Conservation (phyloP, 768 basidiomycete species). For the Tubosaeta brunneosetosa region DNA sequence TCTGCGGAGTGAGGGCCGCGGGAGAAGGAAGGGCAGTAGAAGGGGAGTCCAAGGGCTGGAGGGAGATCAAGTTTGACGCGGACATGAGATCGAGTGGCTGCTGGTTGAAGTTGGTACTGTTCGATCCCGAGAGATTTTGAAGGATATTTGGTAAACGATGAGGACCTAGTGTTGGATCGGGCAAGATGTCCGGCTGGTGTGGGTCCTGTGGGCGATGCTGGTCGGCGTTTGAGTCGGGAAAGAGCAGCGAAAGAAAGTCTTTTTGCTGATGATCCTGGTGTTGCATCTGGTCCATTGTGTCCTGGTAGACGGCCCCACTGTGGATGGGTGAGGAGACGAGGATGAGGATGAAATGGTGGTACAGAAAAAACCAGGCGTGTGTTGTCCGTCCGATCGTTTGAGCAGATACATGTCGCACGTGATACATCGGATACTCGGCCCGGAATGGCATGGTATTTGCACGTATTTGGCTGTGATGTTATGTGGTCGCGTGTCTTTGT, state of each 20-base stretch:
- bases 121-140: constrained; percentile 7
- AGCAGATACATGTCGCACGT: constrained; percentile 6
- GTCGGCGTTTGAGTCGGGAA: constrained; percentile 27
- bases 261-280: constrained; percentile 32
- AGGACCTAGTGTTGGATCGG: neutral
- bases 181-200: constrained; percentile 15
- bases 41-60: constrained; percentile 39
- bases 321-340: neutral
- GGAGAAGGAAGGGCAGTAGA: constrained; percentile 13
- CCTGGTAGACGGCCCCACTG: neutral
- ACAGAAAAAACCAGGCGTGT: constrained; percentile 7
- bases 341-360: constrained; percentile 3
- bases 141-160: constrained; percentile 14
- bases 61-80: constrained; percentile 46
- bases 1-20: constrained; percentile 37
- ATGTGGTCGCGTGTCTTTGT: neutral
- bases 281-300: constrained; percentile 21
- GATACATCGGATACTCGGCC: constrained; percentile 6
- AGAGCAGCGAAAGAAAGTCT: constrained; percentile 33
- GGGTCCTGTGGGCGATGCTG: constrained; percentile 23
- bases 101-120: constrained; percentile 15
- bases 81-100: constrained; percentile 45
- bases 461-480: constrained; percentile 4
- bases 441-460: constrained; percentile 4
- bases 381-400: constrained; percentile 1